A percentile compares a stretch with the other conserved stretches of the same genome.
These are phyloP conservation scores for Beta vulgaris DNA, from an alignment of 148 eudicot genomes.

Conservation along the genomic window DNA sequence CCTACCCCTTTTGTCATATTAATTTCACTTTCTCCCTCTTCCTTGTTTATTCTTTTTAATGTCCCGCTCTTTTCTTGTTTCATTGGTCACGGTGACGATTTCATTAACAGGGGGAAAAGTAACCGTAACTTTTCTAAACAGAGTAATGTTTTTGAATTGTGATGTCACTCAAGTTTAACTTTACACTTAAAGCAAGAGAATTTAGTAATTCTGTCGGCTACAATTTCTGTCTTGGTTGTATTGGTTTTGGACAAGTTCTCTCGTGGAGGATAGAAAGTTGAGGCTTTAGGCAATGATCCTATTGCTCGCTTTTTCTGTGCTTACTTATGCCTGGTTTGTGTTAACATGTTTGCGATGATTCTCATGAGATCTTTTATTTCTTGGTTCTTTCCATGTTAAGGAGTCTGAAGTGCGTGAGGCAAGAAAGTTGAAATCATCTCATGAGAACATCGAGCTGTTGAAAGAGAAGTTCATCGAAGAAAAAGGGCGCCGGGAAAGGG, in stretches of 20 bases:
- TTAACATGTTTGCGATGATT: background rate
- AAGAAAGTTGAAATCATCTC: constrained; percentile 66
- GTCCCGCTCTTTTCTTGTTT: too few relatives aligned
- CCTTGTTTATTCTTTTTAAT: too few relatives aligned
- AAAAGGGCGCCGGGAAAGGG: constrained; percentile 68
- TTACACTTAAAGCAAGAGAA: background rate
- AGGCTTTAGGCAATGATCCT: background rate
- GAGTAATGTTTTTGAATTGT: background rate
- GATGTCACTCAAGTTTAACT: background rate
- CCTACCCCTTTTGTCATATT: too few relatives aligned
- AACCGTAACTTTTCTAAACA: background rate
- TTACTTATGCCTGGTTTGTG: background rate
- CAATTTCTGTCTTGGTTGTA: background rate
- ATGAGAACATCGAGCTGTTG: constrained; percentile 66
- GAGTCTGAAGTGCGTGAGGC: constrained; percentile 91
- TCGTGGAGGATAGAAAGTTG: background rate
- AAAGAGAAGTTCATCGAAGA: constrained; percentile 87
- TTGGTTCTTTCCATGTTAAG: constrained; percentile 28
- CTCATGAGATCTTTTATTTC: background rate
- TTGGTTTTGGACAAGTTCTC: background rate
- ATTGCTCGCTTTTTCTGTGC: background rate
- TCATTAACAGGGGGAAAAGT: too few relatives aligned
- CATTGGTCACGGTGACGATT: too few relatives aligned
- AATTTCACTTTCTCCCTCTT: too few relatives aligned
- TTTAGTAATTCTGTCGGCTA: background rate